Conservation (phyloP, 805 yeast species). For the Schwanniomyces pseudopolymorphus region DNA sequence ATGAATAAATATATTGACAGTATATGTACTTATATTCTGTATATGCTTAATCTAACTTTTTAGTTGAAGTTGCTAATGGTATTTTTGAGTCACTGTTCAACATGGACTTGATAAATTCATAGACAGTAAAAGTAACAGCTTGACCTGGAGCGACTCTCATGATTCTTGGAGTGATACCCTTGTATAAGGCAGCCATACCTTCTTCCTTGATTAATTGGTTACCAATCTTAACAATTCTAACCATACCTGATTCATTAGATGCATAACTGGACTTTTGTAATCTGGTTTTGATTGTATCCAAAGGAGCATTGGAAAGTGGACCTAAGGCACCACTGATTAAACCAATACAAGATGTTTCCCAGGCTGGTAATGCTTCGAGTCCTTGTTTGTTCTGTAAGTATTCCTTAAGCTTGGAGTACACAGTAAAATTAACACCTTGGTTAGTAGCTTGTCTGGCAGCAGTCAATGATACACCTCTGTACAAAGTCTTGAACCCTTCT, state of each 20-base stretch:
- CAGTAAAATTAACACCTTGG: conserved; percentile 98
- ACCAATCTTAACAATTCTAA: conserved; percentile 79
- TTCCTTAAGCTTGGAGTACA: conserved; percentile 81
- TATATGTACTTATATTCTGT: neutral
- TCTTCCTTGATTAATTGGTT: conserved; percentile 80
- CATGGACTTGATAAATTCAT: conserved; percentile 77
- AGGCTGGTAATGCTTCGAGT: conserved; percentile 69
- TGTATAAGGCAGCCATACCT: conserved; percentile 53
- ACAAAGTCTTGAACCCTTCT: conserved; percentile 86
- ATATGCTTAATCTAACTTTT: conserved; percentile 5
- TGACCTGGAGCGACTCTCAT: conserved; percentile 99
- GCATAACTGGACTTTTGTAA: conserved; percentile 85
- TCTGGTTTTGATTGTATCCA: conserved; percentile 95
- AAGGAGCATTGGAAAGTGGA: conserved; percentile 95
- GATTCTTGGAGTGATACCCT: conserved; percentile 95
- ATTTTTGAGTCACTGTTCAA: conserved; percentile 38
- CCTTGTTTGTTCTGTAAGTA: conserved; percentile 62
- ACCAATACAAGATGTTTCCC: conserved; percentile 93
- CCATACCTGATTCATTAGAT: conserved; percentile 66
- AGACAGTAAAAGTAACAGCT: conserved; percentile 96
- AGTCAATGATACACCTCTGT: conserved; percentile 92
- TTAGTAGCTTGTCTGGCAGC: conserved; percentile 98
- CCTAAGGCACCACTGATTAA: conserved; percentile 95
- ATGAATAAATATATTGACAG: neutral
- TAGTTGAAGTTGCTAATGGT: conserved; percentile 1